phyloP scores from a whole-genome alignment of 176 grass and related monocot species.

The Dendrocalamus sinicus region DNA sequence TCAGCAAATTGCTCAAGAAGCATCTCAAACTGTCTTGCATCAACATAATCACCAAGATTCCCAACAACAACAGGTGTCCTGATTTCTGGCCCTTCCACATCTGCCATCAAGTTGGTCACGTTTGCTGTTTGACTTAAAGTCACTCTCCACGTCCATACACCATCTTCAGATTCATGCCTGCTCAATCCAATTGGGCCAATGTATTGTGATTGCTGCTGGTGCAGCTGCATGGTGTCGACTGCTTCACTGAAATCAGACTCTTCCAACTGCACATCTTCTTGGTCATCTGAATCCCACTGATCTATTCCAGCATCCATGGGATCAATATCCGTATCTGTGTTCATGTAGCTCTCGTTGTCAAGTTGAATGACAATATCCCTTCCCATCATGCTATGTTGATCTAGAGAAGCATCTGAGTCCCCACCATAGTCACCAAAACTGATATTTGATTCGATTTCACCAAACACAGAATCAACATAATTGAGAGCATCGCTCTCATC shows the following conservation, averaged over 20 bases:
- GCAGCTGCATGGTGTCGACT: slow-evolving; percentile 31
- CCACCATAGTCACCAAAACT: slow-evolving; percentile 71
- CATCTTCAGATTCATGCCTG: slow-evolving; percentile 47
- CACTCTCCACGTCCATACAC: slow-evolving; percentile 45
- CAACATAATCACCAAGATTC: slow-evolving; percentile 77
- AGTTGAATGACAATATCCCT: slow-evolving; percentile 60
- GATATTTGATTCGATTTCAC: slow-evolving; percentile 74
- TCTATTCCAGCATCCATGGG: slow-evolving; percentile 76
- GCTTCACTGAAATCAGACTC: slow-evolving; percentile 67
- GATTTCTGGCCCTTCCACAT: slow-evolving; percentile 44
- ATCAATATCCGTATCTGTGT: slow-evolving; percentile 82
- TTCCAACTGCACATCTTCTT: slow-evolving; percentile 59
- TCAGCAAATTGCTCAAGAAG: slow-evolving; percentile 83
- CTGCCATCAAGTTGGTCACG: slow-evolving; percentile 31
- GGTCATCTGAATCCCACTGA: slow-evolving; percentile 78
- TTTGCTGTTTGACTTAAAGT: slow-evolving; percentile 30
- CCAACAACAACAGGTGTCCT: slow-evolving; percentile 49
- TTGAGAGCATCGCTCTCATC: slow-evolving; percentile 71
- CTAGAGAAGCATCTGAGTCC: slow-evolving; percentile 79
- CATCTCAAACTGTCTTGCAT: slow-evolving; percentile 70
- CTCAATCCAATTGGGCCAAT: slow-evolving; percentile 30
- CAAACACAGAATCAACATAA: slow-evolving; percentile 60
- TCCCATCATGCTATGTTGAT: slow-evolving; percentile 49
- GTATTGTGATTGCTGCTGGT: slow-evolving; percentile 40
- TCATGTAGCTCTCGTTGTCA: slow-evolving; percentile 60